Conservation (phyloP, 2,329 filamentous ascomycete genomes). For the Uncinocarpus reesii region DNA sequence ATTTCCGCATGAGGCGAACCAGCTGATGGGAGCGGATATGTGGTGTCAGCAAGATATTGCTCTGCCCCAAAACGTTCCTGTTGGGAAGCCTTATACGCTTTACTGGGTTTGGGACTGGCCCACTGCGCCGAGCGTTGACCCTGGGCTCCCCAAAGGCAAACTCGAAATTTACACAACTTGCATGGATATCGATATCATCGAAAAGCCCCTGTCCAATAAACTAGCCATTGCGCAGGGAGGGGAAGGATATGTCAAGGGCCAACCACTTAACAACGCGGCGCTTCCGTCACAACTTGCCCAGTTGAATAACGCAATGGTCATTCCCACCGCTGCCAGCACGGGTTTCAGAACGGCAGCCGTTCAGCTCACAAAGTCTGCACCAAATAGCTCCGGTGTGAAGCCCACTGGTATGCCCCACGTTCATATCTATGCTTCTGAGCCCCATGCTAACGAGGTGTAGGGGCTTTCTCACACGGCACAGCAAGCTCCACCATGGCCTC, state of each 20-base stretch:
- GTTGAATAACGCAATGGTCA: slow-evolving; percentile 19
- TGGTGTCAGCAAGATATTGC: slow-evolving; percentile 74
- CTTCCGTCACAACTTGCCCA: slow-evolving; percentile 32
- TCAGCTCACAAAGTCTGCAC: not conserved
- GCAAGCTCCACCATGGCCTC: not conserved
- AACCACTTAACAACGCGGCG: slow-evolving; percentile 32
- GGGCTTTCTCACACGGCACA: not conserved
- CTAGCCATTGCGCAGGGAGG: slow-evolving; percentile 14
- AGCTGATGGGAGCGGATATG: slow-evolving; percentile 49
- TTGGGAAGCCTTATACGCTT: slow-evolving; percentile 60
- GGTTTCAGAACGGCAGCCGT: no score
- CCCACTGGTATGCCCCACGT: not conserved
- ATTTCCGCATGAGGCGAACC: slow-evolving; percentile 43
- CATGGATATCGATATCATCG: slow-evolving; percentile 37
- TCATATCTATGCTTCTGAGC: not conserved
- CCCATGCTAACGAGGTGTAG: not conserved
- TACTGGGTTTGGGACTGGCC: slow-evolving; percentile 99
- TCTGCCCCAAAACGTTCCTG: slow-evolving; percentile 56
- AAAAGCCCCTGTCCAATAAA: not conserved
- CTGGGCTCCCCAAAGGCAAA: slow-evolving; percentile 34
- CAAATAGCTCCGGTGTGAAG: not conserved
- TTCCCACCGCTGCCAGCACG: slow-evolving; percentile 6
- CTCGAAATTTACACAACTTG: slow-evolving; percentile 41
- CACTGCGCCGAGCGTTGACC: slow-evolving; percentile 37
- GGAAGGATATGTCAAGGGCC: slow-evolving; percentile 24